Base-by-base conservation (phyloP, 2,329 filamentous ascomycete genomes). In the Hypoxylon sp. region DNA sequence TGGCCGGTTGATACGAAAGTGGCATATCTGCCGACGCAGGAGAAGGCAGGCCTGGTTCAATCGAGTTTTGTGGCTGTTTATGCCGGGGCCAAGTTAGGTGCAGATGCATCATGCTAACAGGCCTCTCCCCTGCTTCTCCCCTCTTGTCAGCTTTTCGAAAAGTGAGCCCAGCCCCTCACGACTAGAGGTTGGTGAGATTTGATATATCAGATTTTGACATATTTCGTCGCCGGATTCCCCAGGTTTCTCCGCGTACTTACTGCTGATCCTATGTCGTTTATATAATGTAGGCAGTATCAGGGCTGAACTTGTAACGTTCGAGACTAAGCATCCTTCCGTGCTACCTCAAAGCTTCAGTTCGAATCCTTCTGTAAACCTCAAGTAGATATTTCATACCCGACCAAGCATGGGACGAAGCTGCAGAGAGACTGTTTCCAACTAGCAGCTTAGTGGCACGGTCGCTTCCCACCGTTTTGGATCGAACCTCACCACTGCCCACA, bases 11-110 rank as follows among this genome's bases (percentile, higher is more conserved):
- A 62, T 64, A 48, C 65, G 58, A 62, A 67, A 57, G 28, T 55
- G 48, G 62, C n/a, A 56, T 58, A 65, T 62, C 50, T 65, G 44
- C 65, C 62, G 65, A 65, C 52, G 58, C 59, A 67, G 65, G 65
- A 67, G 65, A 67, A 54, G 52, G 55, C 28, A 51, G 62, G 48
- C 58, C 58, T 52, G 41, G 48, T 43, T 47, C 37, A 10, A 50
- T 63, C 44, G 44, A 60, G 26, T 57, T 41, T 39, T 58, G 56
- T 64, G 56, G 59, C 56, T 65, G 51, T 55, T 41, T 58, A 54
- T 65, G 52, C 64, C 61, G 58, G 61, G 30, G 26, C 55, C 20
- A 26, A 44, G 37, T 43, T 11, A 43, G 39, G 17, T 43, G 39
- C 7, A 19, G 39, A 22, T 43, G 39, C 17, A 19, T 15, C 39